Evolutionary conservation across 306 rosid species (phyloP), one percentile per base, ranked within the genome.

Genomic region (Quercus glauca): DNA sequence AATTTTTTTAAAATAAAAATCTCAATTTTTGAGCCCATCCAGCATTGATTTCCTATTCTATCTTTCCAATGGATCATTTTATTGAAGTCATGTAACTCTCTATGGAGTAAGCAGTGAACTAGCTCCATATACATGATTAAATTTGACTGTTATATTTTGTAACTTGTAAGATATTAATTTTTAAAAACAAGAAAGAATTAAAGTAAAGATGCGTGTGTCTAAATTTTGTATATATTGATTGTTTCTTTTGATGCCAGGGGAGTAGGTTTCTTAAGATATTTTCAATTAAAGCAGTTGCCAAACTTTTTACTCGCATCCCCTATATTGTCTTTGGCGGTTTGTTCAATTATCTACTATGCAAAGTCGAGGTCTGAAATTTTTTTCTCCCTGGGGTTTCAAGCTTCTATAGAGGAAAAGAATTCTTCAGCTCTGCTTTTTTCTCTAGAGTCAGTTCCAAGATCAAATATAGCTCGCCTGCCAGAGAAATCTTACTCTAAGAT

Each of bases 281-380:
- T 92, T 82, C 98, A 81, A 84, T 78, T 95, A 73, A 89, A 92
- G 78, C 98, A 89, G 86, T 78, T 95, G 87, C 99, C 96, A 25
- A 95, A 95, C 84, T 95, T 95, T 80, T 91, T 92, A 71, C 91
- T 95, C 55, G 97, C 98, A 59, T 90, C 91, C 12, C 99, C 99
- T 3, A 85, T 91, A 71, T 82, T 92, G 73, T 90, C 97, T 78
- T 76, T 95, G 85, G 87, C 92, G 49, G 69, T 92, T 78, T 92
- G 81, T 83, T 87, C 99, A 43, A 31, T 95, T 58, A 84, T 90
- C 78, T 87, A 90, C 78, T 91, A 89, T 51, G 97, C 93, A 19
- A 92, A 89, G 86, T 92, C 92, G 23, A 86, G 86, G 82, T 91
- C 99, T 55, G 73, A 28, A 74, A 78, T 55, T 69, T 84, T 92